Conservation (phyloP, 1,284 basidiomycete genomes). For the Farysia itapuensis region DNA sequence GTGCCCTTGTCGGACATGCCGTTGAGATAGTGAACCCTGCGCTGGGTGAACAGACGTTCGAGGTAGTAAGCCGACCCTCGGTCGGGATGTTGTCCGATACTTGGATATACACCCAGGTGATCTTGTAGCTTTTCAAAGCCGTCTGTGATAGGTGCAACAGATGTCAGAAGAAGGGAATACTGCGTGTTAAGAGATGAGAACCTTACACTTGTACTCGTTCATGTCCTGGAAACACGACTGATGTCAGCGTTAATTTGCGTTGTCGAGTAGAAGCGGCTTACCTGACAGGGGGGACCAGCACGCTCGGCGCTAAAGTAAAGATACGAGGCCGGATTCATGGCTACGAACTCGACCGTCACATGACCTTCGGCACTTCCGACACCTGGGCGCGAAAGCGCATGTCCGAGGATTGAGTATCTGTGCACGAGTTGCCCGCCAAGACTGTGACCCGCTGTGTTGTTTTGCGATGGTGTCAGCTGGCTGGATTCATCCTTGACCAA, state of each 20-base stretch:
- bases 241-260: no score
- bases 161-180: no score
- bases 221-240: constrained; percentile 4
- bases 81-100: background rate
- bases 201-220: constrained; percentile 43
- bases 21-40: constrained; percentile 15
- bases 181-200: no score
- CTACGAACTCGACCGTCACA: constrained; percentile 10
- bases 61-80: background rate
- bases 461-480: background rate
- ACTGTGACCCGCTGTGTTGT: constrained; percentile 28
- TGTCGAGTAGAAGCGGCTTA: background rate
- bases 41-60: constrained; percentile 2
- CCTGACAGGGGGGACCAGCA: constrained; percentile 2
- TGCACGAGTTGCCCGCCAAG: constrained; percentile 32
- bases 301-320: constrained; percentile 21
- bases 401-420: constrained; percentile 24
- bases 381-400: background rate
- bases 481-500: background rate
- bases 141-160: constrained; percentile 5
- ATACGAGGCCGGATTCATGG: constrained; percentile 29
- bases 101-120: constrained; percentile 3
- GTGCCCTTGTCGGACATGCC: constrained; percentile 15
- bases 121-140: constrained; percentile 11
- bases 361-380: no score